Evolutionary conservation across 345 rosid species (phyloP), one percentile per base, ranked within the genome.

Genomic region (Eutrema japonicum): DNA sequence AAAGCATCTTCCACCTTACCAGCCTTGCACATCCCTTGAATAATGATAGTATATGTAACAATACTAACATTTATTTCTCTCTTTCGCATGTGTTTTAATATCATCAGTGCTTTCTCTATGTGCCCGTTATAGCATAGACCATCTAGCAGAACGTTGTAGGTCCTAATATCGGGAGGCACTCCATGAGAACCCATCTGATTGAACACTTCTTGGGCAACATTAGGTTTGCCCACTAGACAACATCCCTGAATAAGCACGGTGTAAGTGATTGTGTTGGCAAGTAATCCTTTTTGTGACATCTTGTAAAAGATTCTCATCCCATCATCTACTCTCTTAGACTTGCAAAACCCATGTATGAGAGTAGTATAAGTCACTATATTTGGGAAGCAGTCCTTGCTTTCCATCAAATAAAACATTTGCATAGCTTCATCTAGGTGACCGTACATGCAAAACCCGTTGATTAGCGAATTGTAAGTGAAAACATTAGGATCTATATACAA

Each of bases 21-120:
- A 29, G 33, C 70, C 62, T 54, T 80, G 35, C 83, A 79, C 83
- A 86, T 41, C 71, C 86, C 85, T 67, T 80, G 56, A 3, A 86
- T 80, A 32, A 84, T 35, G 10, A 77, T 63, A 8, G 47, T 80
- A 54, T 65, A 76, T 3, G 75, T 76, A 69, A 80, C 72, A 13
- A 79, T 68, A 58, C 52, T 30, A 36, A 71, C 71, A 42, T 73
- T 61, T 2, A 67, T 72, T 2, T 53, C 76, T 57, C 55, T 65
- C 26, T 71, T 42, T 1, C 14, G 41, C 80, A 77, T 71, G 35
- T 38, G 11, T 2, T 35, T 26, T 22, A 77, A 77, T 41, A 71
- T 41, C 72, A 58, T 13, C 77, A 71, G 4, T 7, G 72, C 72
- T 45, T 38, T 54, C 69, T 46, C 70, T 11, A 76, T 10, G 0